Evolutionary conservation across 306 rosid genomes (phyloP).

Genomic region (Fagus sylvatica): DNA sequence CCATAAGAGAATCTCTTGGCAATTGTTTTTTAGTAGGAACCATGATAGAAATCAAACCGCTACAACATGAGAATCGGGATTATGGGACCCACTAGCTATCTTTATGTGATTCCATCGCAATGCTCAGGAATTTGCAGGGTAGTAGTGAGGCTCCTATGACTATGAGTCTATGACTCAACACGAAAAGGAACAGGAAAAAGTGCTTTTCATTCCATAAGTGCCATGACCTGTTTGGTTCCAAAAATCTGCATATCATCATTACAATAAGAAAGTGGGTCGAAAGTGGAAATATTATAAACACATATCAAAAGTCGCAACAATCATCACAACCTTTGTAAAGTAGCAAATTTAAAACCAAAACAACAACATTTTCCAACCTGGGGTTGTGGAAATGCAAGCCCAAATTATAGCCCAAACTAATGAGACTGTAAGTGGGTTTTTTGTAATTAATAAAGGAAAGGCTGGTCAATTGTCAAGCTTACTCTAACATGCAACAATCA

Average conservation of each 20-base stretch:
- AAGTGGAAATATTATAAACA: background rate
- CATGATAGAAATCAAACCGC: background rate
- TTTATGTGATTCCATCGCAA: background rate
- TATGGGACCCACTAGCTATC: background rate
- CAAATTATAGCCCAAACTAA: background rate
- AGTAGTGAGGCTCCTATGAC: conserved; percentile 21
- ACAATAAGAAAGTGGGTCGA: conserved; percentile 40
- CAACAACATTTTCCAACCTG: too few relatives aligned
- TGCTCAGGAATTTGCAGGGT: background rate
- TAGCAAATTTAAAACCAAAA: background rate
- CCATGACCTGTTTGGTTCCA: conserved; percentile 23
- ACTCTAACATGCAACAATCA: background rate
- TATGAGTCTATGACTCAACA: background rate
- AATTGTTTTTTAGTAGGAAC: too few relatives aligned
- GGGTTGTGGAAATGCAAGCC: background rate
- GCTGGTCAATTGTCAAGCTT: too few relatives aligned
- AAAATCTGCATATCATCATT: conserved; percentile 31
- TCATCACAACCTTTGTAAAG: background rate
- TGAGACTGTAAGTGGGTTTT: too few relatives aligned
- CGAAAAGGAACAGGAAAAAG: conserved; percentile 1
- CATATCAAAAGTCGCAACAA: background rate
- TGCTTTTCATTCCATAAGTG: conserved; percentile 16
- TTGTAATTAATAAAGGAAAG: too few relatives aligned
- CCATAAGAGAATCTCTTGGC: too few relatives aligned
- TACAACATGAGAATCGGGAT: background rate